These are phyloP conservation scores for Sporothrix brasiliensis DNA, from an alignment of 2,329 filamentous ascomycete species.

Conservation along the genomic window DNA sequence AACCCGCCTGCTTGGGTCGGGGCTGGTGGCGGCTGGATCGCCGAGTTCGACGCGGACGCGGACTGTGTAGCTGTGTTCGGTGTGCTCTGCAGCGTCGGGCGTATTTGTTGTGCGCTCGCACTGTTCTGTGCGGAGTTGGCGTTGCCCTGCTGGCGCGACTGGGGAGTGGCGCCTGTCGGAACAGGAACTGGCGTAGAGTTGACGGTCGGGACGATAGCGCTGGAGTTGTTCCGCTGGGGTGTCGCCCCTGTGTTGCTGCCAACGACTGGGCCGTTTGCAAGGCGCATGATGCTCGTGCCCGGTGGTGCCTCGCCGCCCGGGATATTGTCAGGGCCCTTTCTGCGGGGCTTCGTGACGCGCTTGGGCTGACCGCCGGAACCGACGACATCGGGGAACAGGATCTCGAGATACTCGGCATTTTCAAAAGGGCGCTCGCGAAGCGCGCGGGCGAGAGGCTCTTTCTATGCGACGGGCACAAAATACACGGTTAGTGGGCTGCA, in stretches of 20 bases:
- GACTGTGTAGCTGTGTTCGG: background rate
- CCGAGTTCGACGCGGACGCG: background rate
- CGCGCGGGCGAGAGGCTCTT: conserved; percentile 61
- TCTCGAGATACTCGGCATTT: conserved; percentile 63
- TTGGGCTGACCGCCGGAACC: conserved; percentile 63
- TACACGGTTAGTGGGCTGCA: background rate
- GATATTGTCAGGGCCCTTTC: conserved; percentile 53
- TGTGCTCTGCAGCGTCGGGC: conserved; percentile 8
- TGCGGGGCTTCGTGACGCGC: conserved; percentile 59
- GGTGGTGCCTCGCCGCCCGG: conserved; percentile 50
- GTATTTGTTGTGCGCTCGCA: conserved; percentile 24
- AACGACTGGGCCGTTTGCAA: conserved; percentile 43
- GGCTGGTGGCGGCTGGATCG: conserved; percentile 17
- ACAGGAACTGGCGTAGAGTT: conserved; percentile 37
- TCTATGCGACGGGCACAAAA: conserved; percentile 44
- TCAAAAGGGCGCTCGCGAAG: conserved; percentile 62
- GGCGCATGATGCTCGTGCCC: conserved; percentile 52
- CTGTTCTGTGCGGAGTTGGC: conserved; percentile 9
- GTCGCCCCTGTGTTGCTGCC: conserved; percentile 3
- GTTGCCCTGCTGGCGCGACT: conserved; percentile 30
- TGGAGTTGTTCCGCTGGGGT: conserved; percentile 20
- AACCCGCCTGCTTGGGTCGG: background rate
- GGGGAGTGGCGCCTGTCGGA: conserved; percentile 24
- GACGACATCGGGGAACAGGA: conserved; percentile 62
- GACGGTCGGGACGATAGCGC: conserved; percentile 23